Evolutionary conservation across 345 rosid genomes (phyloP), one percentile per base, ranked within the genome.

Genomic region (Triadica sebifera): DNA sequence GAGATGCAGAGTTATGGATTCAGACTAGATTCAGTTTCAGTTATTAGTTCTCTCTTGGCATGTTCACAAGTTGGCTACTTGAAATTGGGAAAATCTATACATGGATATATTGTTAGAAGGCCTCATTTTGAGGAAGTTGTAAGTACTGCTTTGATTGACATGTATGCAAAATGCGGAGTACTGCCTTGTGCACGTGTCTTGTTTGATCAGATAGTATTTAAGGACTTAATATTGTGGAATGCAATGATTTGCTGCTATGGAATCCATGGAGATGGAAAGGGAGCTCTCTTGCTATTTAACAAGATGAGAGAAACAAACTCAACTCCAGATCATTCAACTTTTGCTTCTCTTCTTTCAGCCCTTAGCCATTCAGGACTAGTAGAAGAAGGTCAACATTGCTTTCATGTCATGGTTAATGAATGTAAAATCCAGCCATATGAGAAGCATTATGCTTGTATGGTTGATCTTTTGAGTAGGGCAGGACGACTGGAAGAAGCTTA

Each of bases 391-490:
- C 84, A 51, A 50, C 68, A 82, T 67, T 89, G 92, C 88, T 89
- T 87, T 80, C 69, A 78, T 73, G 51, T 49, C 65, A 87, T 90
- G 94, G 75, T 72, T 25, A 78, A 72, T 50, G 74, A 74, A 46
- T 85, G 77, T 43, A 84, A 85, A 15, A 89, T 88, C 74, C 75
- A 83, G 61, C 90, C 91, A 66, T 78, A 77, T 12, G 90, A 89
- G 72, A 93, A 88, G 76, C 94, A 90, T 70, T 87, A 83, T 60
- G 87, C 82, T 24, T 85, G 97, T 74, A 74, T 90, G 84, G 85
- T 93, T 72, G 98, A 93, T 80, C 92, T 93, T 64, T 80, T 86
- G 50, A 85, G 93, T 56, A 90, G 93, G 60, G 88, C 92, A 46
- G 91, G 95, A 74, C 77, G 74, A 81, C 86, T 87, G 2, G 88